phyloP scores from a whole-genome alignment of 148 eudicot species.

The Silene uniflora region DNA sequence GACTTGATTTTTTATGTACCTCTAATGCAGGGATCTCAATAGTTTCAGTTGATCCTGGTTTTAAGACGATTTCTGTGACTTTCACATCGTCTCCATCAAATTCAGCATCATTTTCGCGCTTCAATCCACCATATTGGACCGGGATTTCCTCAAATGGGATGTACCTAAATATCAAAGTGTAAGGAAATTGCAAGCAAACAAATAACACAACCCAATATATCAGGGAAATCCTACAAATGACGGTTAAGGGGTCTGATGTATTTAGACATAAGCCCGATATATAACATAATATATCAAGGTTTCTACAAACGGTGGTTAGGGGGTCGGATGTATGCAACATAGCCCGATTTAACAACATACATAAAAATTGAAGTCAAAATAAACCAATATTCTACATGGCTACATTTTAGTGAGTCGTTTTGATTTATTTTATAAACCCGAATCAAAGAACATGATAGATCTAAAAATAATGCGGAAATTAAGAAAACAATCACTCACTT shows the following conservation, averaged over 20 bases:
- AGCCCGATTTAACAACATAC: too few species aligned
- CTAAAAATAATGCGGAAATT: not conserved
- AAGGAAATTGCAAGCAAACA: not conserved
- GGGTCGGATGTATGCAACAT: not conserved
- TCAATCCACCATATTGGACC: slow-evolving; percentile 52
- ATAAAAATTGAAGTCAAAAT: too few species aligned
- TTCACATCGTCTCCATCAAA: slow-evolving; percentile 33
- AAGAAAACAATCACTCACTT: slow-evolving; percentile 35
- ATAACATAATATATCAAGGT: not conserved
- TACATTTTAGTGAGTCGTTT: too few species aligned
- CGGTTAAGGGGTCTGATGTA: not conserved
- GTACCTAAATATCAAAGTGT: slow-evolving; percentile 33
- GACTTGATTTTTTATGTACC: slow-evolving; percentile 23
- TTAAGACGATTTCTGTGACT: slow-evolving; percentile 38
- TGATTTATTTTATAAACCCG: not conserved
- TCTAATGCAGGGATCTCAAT: slow-evolving; percentile 47
- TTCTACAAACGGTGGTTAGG: not conserved
- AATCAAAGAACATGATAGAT: not conserved
- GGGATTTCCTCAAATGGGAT: slow-evolving; percentile 52
- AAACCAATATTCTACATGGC: too few species aligned
- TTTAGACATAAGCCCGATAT: too few species aligned
- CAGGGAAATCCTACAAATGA: too few species aligned
- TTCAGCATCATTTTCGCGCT: slow-evolving; percentile 45
- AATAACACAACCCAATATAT: not conserved
- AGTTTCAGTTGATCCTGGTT: slow-evolving; percentile 43